phyloP scores from a whole-genome alignment of 2,329 filamentous ascomycete genomes.

The Fusarium praegraminearum region DNA sequence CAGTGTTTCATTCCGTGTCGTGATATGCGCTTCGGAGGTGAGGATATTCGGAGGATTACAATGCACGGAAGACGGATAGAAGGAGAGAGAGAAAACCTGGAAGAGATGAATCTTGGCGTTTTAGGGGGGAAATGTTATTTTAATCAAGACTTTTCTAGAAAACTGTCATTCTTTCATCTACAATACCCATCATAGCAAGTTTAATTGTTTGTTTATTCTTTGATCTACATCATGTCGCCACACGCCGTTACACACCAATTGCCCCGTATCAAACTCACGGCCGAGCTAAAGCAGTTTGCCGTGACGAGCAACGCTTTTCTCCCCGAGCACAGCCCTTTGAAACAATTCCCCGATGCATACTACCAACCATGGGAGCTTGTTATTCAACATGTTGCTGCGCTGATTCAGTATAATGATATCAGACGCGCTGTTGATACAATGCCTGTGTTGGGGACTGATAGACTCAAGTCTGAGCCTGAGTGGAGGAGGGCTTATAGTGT shows the following conservation, averaged over 20 bases:
- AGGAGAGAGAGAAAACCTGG: constrained; percentile 1
- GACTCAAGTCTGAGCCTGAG: constrained; percentile 73
- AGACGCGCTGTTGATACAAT: constrained; percentile 72
- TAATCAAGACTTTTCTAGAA: constrained; percentile 9
- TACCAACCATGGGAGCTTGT: constrained; percentile 85
- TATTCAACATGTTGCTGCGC: constrained; percentile 72
- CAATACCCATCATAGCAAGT: not conserved
- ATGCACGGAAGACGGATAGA: constrained; percentile 23
- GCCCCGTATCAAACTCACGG: constrained; percentile 30
- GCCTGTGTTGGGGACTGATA: constrained; percentile 75
- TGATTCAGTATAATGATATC: constrained; percentile 72
- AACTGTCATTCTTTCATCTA: constrained; percentile 1
- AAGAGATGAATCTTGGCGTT: constrained; percentile 1
- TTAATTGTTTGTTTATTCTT: not conserved
- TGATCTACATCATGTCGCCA: constrained; percentile 55
- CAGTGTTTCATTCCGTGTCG: not conserved
- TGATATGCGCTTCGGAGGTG: not conserved
- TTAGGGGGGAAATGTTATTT: constrained; percentile 22
- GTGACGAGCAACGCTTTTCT: constrained; percentile 78
- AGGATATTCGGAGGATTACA: constrained; percentile 6
- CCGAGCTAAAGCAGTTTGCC: constrained; percentile 53
- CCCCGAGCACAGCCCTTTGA: constrained; percentile 75
- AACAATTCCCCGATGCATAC: constrained; percentile 74
- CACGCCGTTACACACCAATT: constrained; percentile 52
- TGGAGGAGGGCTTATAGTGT: constrained; percentile 86